phyloP scores from a whole-genome alignment of 176 grass and related monocot species.

The Areca catechu region DNA sequence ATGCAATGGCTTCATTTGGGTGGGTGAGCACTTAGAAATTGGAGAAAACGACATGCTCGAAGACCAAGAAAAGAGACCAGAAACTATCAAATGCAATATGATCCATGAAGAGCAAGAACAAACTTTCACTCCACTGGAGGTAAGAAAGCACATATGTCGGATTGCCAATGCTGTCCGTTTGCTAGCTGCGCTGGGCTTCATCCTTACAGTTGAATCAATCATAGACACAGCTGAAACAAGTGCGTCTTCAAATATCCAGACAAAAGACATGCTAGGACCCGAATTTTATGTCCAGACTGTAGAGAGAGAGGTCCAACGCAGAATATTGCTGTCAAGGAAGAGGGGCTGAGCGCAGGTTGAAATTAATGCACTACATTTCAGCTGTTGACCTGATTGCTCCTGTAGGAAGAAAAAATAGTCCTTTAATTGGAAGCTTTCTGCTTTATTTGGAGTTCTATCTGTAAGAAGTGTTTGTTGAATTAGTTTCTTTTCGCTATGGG shows the following conservation, averaged over 20 bases:
- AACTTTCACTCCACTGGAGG: conserved; percentile 42
- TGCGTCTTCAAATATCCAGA: conserved; percentile 35
- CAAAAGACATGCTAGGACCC: conserved; percentile 72
- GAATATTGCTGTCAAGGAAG: conserved; percentile 38
- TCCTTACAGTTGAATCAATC: conserved; percentile 52
- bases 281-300: conserved; percentile 84
- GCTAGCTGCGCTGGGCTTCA: conserved; percentile 73
- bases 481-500: too few species aligned
- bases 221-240: conserved; percentile 50
- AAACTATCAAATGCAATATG: neutral
- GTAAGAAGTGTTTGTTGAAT: too few species aligned
- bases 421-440: too few species aligned
- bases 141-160: conserved; percentile 59
- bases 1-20: conserved; percentile 88
- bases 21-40: conserved; percentile 60
- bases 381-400: too few species aligned
- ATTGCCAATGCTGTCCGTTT: conserved; percentile 70
- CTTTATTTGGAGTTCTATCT: too few species aligned
- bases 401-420: too few species aligned
- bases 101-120: neutral
- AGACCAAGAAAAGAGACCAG: conserved; percentile 17
- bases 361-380: too few species aligned
- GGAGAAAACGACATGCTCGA: conserved; percentile 28
- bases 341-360: conserved; percentile 28
- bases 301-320: conserved; percentile 51